Percentiles rank a stretch among this genome's conserved stretches.
These are phyloP conservation scores for Papiliotrema flavescens DNA, from an alignment of 1,284 basidiomycete genomes.

Conservation along the genomic window DNA sequence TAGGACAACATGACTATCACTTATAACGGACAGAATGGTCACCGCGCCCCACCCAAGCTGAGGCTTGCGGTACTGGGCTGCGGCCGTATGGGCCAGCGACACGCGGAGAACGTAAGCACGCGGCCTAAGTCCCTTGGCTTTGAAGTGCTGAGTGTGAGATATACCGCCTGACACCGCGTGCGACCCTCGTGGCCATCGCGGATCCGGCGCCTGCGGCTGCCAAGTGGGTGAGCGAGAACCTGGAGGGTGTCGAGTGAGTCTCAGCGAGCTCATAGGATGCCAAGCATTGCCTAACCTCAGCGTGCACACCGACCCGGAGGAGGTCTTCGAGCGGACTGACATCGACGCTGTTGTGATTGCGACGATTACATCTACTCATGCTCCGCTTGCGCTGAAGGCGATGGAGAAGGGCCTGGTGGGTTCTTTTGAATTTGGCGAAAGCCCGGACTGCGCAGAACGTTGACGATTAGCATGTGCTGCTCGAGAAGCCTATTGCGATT, in stretches of 20 bases:
- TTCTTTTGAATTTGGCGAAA: neutral
- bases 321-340: constrained; percentile 8
- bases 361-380: constrained; percentile 18
- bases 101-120: neutral
- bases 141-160: neutral
- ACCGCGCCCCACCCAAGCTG: constrained; percentile 1
- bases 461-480: constrained; percentile 24
- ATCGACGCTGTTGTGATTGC: constrained; percentile 20
- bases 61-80: constrained; percentile 16
- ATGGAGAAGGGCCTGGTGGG: constrained; percentile 16
- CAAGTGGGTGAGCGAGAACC: constrained; percentile 12
- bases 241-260: constrained; percentile 1
- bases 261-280: neutral
- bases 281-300: constrained; percentile 3
- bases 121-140: too few species aligned
- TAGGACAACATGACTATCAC: neutral
- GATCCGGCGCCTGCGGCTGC: constrained; percentile 9
- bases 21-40: neutral
- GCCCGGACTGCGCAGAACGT: neutral
- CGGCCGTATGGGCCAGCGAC: constrained; percentile 18
- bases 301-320: constrained; percentile 6
- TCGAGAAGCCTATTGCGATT: constrained; percentile 38
- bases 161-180: constrained; percentile 7
- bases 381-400: constrained; percentile 13
- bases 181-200: constrained; percentile 17